Evolutionary conservation across 768 basidiomycete species (phyloP), one percentile per base, ranked within the genome.

Genomic region (Galerina sulciceps): DNA sequence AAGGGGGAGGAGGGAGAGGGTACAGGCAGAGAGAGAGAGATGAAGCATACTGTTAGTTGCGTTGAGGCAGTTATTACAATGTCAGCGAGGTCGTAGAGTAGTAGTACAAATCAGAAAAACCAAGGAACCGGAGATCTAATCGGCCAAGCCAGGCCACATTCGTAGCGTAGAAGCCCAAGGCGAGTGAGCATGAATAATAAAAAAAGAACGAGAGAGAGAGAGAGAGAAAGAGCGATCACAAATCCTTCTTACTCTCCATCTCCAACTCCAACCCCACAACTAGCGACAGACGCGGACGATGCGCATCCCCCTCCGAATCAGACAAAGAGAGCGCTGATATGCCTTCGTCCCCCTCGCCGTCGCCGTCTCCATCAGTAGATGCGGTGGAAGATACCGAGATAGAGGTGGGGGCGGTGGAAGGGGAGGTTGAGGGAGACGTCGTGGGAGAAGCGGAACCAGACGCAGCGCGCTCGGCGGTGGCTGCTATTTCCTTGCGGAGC

Each of bases 401-500:
- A 81, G 88, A 3, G 83, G 86, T 4, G 62, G 70, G 87, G 18
- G 60, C 51, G 18, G 64, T 65, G 15, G 26, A 26, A 6, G 70
- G 26, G 8, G 26, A 31, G 26, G 26, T 8, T 5, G 26, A 31
- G 4, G 26, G 26, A 31, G 49, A 38, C n/a, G 49, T 37, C 10
- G 49, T 50, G 17, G 49, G 49, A 31, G 26, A 31, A 6, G 26
- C 26, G 26, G 26, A 26, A 6, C n/a, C n/a, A n/a, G 26, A 31
- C 15, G 49, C 61, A 5, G 68, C 65, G 14, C 85, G 85, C n/a
- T 81, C 76, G 23, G 75, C 80, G 15, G 77, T 79, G 62, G 93
- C 90, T 3, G 93, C 93, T 26, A 96, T 81, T 67, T 97, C 95
- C 73, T 93, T 95, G 46, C 95, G 87, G 36, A 97, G 73, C 5